Percentiles rank a stretch among this genome's conserved stretches.
Conservation (phyloP, 2,329 filamentous ascomycete species). For the Geoglossum cookeanum region DNA sequence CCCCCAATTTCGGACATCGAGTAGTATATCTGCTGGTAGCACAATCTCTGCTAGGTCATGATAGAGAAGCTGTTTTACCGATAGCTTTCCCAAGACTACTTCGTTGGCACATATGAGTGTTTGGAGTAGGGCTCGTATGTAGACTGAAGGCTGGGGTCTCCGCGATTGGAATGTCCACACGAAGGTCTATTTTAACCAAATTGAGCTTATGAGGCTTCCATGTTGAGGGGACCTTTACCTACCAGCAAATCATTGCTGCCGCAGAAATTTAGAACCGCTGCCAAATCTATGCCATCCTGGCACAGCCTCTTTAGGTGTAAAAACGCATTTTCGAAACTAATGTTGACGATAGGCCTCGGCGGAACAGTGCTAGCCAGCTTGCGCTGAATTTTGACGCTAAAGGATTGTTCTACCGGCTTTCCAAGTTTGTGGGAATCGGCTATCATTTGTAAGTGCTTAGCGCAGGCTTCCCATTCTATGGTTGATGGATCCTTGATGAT, state of each 20-base stretch:
- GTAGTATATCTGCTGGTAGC: constrained; percentile 48
- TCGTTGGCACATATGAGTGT: constrained; percentile 55
- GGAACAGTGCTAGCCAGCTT: constrained; percentile 85
- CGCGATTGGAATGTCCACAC: constrained; percentile 56
- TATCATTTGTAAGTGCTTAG: constrained; percentile 32
- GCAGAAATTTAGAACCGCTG: constrained; percentile 45
- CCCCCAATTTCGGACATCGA: constrained; percentile 56
- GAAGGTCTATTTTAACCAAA: constrained; percentile 38
- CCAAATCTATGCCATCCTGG: constrained; percentile 49
- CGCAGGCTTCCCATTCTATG: constrained; percentile 19
- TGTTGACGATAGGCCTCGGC: constrained; percentile 68
- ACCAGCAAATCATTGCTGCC: constrained; percentile 54
- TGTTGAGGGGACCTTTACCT: constrained; percentile 13
- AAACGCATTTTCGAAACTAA: constrained; percentile 53
- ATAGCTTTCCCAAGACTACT: constrained; percentile 45
- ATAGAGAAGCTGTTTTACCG: constrained; percentile 57
- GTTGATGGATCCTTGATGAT: constrained; percentile 11
- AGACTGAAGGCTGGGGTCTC: constrained; percentile 66
- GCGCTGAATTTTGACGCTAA: constrained; percentile 81
- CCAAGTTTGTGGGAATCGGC: constrained; percentile 42
- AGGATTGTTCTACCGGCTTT: constrained; percentile 52
- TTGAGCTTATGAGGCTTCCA: neutral
- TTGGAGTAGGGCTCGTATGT: constrained; percentile 63
- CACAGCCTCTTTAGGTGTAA: constrained; percentile 51
- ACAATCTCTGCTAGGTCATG: constrained; percentile 64